Conservation (phyloP, 768 basidiomycete species). For the Boletus fagicola region DNA sequence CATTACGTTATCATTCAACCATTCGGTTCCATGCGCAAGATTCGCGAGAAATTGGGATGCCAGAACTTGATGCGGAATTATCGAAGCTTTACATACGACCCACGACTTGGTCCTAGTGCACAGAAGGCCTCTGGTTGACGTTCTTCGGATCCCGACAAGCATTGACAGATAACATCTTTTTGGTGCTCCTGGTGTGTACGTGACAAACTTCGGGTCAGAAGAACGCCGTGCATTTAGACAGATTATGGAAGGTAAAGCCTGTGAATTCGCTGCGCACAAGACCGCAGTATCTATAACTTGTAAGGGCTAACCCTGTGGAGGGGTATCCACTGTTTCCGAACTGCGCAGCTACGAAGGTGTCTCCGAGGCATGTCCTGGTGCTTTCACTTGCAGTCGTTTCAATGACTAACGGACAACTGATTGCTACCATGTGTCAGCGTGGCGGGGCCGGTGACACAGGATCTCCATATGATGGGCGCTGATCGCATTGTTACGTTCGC, state of each 20-base stretch:
- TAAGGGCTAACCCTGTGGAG: background rate
- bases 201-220: background rate
- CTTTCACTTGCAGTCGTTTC: background rate
- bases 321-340: slow-evolving; percentile 5
- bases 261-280: background rate
- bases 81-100: slow-evolving; percentile 1
- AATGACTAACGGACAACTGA: slow-evolving; percentile 7
- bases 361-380: slow-evolving; percentile 2
- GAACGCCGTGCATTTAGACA: background rate
- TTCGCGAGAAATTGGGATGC: slow-evolving; percentile 2
- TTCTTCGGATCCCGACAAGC: background rate
- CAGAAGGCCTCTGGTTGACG: background rate
- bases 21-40: slow-evolving; percentile 5
- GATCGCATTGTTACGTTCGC: slow-evolving; percentile 8
- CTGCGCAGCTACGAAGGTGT: background rate
- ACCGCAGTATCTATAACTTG: background rate
- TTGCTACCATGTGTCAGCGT: slow-evolving; percentile 8
- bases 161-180: background rate
- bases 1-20: slow-evolving; percentile 18
- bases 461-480: slow-evolving; percentile 14
- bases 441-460: slow-evolving; percentile 18
- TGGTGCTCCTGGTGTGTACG: slow-evolving; percentile 1
- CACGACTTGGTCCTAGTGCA: background rate
- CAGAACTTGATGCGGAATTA: background rate
- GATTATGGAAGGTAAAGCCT: background rate